Percentiles rank a stretch among this genome's conserved stretches.
Conservation (phyloP, 225 moss, liverwort and hornwort genomes). For the Sphagnum tenellum region DNA sequence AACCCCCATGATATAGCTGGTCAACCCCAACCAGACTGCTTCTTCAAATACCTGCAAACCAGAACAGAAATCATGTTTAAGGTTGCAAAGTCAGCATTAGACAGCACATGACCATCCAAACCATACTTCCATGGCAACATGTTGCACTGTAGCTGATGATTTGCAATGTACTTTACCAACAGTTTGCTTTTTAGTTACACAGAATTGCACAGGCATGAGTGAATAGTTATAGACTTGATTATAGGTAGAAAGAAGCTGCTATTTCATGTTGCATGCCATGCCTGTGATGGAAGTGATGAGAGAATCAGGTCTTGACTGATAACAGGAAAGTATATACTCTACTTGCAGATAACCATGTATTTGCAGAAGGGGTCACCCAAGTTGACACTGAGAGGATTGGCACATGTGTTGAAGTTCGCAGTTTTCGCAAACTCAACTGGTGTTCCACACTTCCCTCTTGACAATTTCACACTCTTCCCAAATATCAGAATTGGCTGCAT, state of each 20-base stretch:
- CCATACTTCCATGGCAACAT: too few species aligned
- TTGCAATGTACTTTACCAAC: too few species aligned
- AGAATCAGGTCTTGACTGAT: neutral
- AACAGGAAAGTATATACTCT: neutral
- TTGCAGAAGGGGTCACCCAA: slow-evolving; percentile 10
- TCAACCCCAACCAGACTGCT: slow-evolving; percentile 16
- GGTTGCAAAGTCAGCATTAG: too few species aligned
- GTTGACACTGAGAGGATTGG: slow-evolving; percentile 4
- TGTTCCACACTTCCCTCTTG: slow-evolving; percentile 1
- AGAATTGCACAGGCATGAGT: neutral
- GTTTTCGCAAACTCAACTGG: slow-evolving; percentile 5
- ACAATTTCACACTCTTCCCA: slow-evolving; percentile 5
- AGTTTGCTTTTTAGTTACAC: neutral
- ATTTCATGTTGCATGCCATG: too few species aligned
- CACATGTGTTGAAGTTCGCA: slow-evolving; percentile 1
- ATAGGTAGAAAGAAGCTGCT: too few species aligned
- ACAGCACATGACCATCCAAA: too few species aligned
- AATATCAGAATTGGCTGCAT: slow-evolving; percentile 11
- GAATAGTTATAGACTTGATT: too few species aligned
- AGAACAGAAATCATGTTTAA: too few species aligned
- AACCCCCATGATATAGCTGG: slow-evolving; percentile 13
- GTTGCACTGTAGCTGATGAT: too few species aligned
- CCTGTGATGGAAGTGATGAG: too few species aligned
- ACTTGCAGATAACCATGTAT: slow-evolving; percentile 13
- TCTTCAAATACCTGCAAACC: slow-evolving; percentile 9